A percentile compares a stretch with the other conserved stretches of the same genome.
Evolutionary conservation across 208 protist genomes (phyloP).

Genomic region (Tritrichomonas musculus): DNA sequence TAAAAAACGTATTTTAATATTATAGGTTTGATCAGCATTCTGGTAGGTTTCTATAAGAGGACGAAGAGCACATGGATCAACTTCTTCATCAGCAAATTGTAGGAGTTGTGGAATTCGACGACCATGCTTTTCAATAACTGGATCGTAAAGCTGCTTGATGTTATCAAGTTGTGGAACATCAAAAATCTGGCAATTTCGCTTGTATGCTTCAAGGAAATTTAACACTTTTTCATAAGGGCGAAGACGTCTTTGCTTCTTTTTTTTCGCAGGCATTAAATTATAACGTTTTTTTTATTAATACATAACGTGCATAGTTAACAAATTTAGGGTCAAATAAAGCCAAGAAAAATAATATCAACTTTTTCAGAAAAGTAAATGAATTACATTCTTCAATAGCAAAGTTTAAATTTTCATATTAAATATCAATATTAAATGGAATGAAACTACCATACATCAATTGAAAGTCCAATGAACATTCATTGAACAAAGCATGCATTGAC

Average conservation of each 20-base stretch:
- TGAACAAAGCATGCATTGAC: too few species aligned
- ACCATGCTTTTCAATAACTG: slow-evolving; percentile 25
- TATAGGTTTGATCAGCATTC: background rate
- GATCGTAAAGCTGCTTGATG: background rate
- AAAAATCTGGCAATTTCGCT: background rate
- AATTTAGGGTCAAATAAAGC: too few species aligned
- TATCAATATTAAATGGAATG: too few species aligned
- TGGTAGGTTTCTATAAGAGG: background rate
- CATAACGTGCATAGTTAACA: too few species aligned
- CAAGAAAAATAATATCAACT: too few species aligned
- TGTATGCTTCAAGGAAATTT: background rate
- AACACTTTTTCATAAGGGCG: background rate
- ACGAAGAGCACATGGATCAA: background rate
- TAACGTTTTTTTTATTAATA: too few species aligned
- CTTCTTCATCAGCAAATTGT: background rate
- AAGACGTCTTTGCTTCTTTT: background rate
- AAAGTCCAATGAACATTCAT: too few species aligned
- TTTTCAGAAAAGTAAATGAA: too few species aligned
- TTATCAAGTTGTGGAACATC: background rate
- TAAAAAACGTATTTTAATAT: background rate
- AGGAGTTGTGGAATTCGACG: background rate
- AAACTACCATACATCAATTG: too few species aligned
- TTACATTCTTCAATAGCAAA: too few species aligned
- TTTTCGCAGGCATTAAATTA: too few species aligned
- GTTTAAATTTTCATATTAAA: too few species aligned